phyloP scores from a whole-genome alignment of 1,284 basidiomycete genomes.

The Bjerkandera adusta region DNA sequence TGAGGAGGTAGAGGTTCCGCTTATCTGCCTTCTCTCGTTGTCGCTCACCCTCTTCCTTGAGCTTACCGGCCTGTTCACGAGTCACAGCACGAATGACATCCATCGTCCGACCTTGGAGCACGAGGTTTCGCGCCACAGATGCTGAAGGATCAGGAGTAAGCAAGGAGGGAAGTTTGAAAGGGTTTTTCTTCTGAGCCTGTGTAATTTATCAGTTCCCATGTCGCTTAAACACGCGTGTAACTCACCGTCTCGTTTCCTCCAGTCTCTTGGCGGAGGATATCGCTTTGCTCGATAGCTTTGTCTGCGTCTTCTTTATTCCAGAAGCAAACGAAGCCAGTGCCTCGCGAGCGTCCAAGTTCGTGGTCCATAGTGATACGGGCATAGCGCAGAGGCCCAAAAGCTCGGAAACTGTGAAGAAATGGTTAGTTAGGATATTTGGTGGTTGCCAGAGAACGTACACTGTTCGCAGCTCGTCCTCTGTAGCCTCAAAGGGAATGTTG shows the following conservation, averaged over 20 bases:
- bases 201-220: neutral
- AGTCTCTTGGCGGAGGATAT: conserved; percentile 67
- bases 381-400: conserved; percentile 92
- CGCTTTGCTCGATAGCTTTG: conserved; percentile 80
- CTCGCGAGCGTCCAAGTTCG: conserved; percentile 82
- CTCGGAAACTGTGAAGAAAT: conserved; percentile 67
- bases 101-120: conserved; percentile 90
- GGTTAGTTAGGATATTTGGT: neutral
- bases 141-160: conserved; percentile 96
- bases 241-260: conserved; percentile 33
- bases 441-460: conserved; percentile 49
- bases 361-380: conserved; percentile 90
- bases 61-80: conserved; percentile 80
- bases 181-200: conserved; percentile 72
- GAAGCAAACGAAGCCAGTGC: conserved; percentile 97
- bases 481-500: conserved; percentile 91
- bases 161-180: conserved; percentile 83
- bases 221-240: neutral
- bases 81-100: conserved; percentile 92
- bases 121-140: conserved; percentile 78
- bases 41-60: conserved; percentile 86
- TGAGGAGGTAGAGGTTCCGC: conserved; percentile 92
- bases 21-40: conserved; percentile 91
- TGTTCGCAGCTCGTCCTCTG: conserved; percentile 84
- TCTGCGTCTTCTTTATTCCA: conserved; percentile 94